Base-by-base conservation (phyloP, 129 eudicot genomes). In the Arctium minus region DNA sequence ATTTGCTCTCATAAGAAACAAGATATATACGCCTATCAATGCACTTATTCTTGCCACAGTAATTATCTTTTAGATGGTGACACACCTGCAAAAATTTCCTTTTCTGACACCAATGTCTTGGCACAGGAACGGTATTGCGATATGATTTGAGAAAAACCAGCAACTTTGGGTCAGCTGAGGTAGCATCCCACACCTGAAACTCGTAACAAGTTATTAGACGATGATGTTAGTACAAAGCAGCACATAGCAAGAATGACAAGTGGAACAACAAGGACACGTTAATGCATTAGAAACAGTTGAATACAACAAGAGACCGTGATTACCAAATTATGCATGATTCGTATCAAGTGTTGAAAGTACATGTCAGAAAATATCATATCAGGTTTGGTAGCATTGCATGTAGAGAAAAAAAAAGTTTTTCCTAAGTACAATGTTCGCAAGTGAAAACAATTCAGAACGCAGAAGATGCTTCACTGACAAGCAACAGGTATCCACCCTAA, bases 61-160 rank as follows among this genome's bases (percentile, higher is more conserved):
- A 53, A 42, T 5, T n/a, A 56, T 12, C 79, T 56, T 15, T 81
- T 73, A 9, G 12, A 27, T 48, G 80, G 64, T 69, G 46, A 85
- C 90, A 78, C 82, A 96, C 99, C 98, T 96, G 99, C 39, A 96
- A 86, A 83, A 89, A 96, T 79, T 96, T 96, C 73, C 99, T 82
- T 81, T 96, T 96, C 88, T 96, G 99, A 88, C 94, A 91, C 99
- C 99, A 96, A 83, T 96, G 99, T 71, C 99, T 89, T 3, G 99
- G 99, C 12, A 96, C 99, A 30, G 99, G 98, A 82, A 93, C 99
- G 53, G 99, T 90, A 38, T 96, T 96, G 56, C 98, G 89, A 72
- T 93, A 96, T 32, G 99, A 93, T 82, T 96, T 96, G 56, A 96
- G 89, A 62, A 86, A 96, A 62, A 96, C 98, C 85, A 96, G 89